phyloP scores from a whole-genome alignment of 2,329 filamentous ascomycete genomes.

The Fusarium lyarnte region DNA sequence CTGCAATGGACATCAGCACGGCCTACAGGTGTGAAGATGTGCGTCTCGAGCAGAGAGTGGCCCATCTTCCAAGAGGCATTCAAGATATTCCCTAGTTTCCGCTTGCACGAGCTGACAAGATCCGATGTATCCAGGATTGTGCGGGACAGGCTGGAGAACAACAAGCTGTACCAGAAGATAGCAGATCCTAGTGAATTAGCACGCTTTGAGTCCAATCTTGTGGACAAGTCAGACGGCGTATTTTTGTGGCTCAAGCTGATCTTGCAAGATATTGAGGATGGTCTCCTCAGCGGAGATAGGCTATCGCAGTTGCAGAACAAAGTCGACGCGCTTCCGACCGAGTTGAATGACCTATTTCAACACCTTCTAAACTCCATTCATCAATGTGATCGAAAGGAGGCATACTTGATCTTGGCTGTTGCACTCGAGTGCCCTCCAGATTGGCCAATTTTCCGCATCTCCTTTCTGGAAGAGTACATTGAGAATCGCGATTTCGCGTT shows the following conservation, averaged over 20 bases:
- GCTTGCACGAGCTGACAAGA: neutral
- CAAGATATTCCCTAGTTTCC: neutral
- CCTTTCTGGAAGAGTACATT: neutral
- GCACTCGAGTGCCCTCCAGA: neutral
- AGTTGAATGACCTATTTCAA: neutral
- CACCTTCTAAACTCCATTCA: neutral
- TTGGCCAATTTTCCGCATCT: neutral
- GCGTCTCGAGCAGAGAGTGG: neutral
- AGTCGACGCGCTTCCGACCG: fast-evolving
- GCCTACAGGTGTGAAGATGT: fast-evolving
- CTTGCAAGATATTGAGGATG: neutral
- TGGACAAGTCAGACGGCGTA: fast-evolving
- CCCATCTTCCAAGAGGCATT: neutral
- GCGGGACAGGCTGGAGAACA: fast-evolving
- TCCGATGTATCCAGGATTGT: neutral
- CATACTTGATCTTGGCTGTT: neutral
- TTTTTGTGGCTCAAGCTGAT: neutral
- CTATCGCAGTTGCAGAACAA: neutral
- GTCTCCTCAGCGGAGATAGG: neutral
- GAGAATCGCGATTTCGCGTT: fast-evolving
- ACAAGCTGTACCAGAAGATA: fast-evolving
- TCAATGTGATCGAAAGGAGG: neutral
- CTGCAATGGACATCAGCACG: neutral
- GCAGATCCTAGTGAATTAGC: fast-evolving
- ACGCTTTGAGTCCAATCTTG: fast-evolving